phyloP scores from a whole-genome alignment of 331 rosid genomes.

The Malus hybrid region DNA sequence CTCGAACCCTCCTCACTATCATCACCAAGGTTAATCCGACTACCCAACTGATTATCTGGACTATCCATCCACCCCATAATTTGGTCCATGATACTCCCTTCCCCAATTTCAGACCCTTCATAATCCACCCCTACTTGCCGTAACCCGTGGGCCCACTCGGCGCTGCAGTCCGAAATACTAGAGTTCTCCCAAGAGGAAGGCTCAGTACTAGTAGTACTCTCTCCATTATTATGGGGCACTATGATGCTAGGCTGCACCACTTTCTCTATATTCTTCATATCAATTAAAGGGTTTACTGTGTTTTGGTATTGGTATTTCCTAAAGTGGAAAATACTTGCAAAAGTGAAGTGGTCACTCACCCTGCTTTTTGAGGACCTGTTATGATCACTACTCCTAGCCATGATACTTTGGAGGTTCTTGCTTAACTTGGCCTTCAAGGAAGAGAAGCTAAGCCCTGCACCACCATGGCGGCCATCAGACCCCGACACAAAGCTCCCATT shows the following conservation, averaged over 20 bases:
- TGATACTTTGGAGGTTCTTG: conserved; percentile 72
- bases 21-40: background rate
- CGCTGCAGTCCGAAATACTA: conserved; percentile 46
- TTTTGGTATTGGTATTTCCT: conserved; percentile 43
- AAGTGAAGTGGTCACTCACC: conserved; percentile 80
- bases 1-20: conserved; percentile 29
- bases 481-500: background rate
- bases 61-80: conserved; percentile 55
- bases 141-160: conserved; percentile 42
- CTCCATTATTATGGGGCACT: conserved; percentile 40
- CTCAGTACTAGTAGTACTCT: background rate
- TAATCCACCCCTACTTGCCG: conserved; percentile 38
- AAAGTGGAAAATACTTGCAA: conserved; percentile 72
- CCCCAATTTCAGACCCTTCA: conserved; percentile 45
- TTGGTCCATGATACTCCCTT: conserved; percentile 45
- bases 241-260: conserved; percentile 82
- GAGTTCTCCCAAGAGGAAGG: conserved; percentile 38
- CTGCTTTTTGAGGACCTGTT: conserved; percentile 57
- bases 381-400: conserved; percentile 44
- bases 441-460: conserved; percentile 50
- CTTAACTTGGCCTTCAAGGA: conserved; percentile 73
- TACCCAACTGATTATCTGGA: conserved; percentile 23
- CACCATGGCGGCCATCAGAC: conserved; percentile 32
- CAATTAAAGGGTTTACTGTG: conserved; percentile 17
- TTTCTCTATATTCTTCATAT: conserved; percentile 44